Conservation (phyloP, 768 basidiomycete species). For the Russula brevipes region DNA sequence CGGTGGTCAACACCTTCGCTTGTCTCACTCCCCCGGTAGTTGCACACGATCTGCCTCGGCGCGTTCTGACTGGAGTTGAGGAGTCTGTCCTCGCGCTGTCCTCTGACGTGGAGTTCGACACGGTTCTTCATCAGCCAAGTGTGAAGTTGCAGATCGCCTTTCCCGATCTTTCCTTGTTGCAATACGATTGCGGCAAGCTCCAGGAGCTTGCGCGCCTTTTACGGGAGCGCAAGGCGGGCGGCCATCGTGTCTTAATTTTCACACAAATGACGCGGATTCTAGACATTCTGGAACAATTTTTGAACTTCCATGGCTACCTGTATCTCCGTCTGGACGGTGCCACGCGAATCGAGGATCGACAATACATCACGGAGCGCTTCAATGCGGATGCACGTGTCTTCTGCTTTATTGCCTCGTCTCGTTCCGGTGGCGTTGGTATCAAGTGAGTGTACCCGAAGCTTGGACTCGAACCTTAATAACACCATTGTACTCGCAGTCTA, state of each 20-base stretch:
- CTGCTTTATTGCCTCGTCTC: slow-evolving; percentile 84
- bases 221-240: slow-evolving; percentile 77
- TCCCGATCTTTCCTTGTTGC: slow-evolving; percentile 81
- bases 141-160: slow-evolving; percentile 92
- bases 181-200: slow-evolving; percentile 95
- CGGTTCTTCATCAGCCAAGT: slow-evolving; percentile 59
- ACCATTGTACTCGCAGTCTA: slow-evolving; percentile 42
- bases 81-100: slow-evolving; percentile 20
- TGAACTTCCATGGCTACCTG: slow-evolving; percentile 88
- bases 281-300: slow-evolving; percentile 89
- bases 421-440: slow-evolving; percentile 86
- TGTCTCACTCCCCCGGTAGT: slow-evolving; percentile 78
- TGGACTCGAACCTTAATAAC: neutral
- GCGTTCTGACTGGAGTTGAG: slow-evolving; percentile 49
- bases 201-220: slow-evolving; percentile 77
- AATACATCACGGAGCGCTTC: slow-evolving; percentile 84
- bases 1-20: slow-evolving; percentile 61
- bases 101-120: slow-evolving; percentile 50
- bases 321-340: slow-evolving; percentile 94
- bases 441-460: slow-evolving; percentile 53
- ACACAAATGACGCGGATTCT: slow-evolving; percentile 95
- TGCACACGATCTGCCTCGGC: slow-evolving; percentile 62
- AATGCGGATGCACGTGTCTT: slow-evolving; percentile 73
- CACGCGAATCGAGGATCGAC: slow-evolving; percentile 91
- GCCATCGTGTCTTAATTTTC: slow-evolving; percentile 90